These are phyloP conservation scores for Noccaea bulbosa DNA, from an alignment of 345 rosid genomes.

Conservation along the genomic window DNA sequence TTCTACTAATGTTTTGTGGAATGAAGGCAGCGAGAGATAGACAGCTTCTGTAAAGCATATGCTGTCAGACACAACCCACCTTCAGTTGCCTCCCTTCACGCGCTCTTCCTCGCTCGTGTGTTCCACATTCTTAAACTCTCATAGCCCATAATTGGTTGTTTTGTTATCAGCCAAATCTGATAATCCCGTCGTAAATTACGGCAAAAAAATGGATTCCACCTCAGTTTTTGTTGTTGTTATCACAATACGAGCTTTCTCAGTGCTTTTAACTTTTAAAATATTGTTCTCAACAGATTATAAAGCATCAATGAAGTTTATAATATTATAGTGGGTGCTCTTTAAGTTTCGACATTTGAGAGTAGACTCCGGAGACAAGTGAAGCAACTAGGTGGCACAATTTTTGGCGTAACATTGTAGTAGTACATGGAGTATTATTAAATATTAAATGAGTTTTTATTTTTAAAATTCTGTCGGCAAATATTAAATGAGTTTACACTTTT, in stretches of 20 bases:
- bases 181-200: conserved; percentile 36
- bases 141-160: conserved; percentile 13
- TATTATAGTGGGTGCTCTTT: background rate
- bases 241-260: background rate
- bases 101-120: conserved; percentile 25
- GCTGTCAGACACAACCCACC: conserved; percentile 42
- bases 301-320: conserved; percentile 16
- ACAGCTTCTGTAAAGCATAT: conserved; percentile 41
- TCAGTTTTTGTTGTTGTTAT: conserved; percentile 12
- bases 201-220: conserved; percentile 34
- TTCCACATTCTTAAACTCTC: background rate
- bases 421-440: background rate
- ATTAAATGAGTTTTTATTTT: background rate
- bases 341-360: conserved; percentile 36
- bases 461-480: conserved; percentile 18
- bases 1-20: conserved; percentile 20
- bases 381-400: conserved; percentile 39
- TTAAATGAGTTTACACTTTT: background rate
- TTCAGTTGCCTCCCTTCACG: conserved; percentile 13
- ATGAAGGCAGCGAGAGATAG: conserved; percentile 39
- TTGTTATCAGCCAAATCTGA: background rate
- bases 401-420: background rate
- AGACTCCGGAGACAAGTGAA: conserved; percentile 40
- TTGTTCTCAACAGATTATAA: background rate
- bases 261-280: background rate